These are phyloP conservation scores for Rhizopogon sp. DNA, from an alignment of 768 basidiomycete species.

Conservation along the genomic window DNA sequence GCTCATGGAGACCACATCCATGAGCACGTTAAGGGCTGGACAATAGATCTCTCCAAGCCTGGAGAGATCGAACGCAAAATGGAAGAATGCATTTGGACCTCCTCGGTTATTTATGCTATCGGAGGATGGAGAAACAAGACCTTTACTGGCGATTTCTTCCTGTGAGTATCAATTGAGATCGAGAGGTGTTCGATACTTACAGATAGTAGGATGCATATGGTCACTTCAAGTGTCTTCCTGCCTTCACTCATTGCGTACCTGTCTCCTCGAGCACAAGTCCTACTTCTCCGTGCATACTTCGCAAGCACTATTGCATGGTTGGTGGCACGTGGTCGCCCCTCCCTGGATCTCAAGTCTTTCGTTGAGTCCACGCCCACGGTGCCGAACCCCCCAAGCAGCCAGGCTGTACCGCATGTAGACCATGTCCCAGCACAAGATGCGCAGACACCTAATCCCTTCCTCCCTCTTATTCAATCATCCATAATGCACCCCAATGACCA, in stretches of 20 bases:
- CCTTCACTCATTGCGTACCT: constrained; percentile 17
- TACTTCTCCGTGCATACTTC: constrained; percentile 27
- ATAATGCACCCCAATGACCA: constrained; percentile 33
- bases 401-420: background rate
- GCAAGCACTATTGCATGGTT: constrained; percentile 19
- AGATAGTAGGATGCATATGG: constrained; percentile 23
- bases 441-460: constrained; percentile 33
- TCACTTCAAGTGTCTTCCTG: constrained; percentile 27
- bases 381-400: background rate
- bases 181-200: background rate
- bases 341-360: constrained; percentile 25
- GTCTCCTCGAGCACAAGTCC: constrained; percentile 14
- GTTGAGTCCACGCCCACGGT: constrained; percentile 8
- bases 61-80: constrained; percentile 46
- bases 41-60: constrained; percentile 28
- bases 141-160: constrained; percentile 39
- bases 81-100: constrained; percentile 58
- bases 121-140: constrained; percentile 47
- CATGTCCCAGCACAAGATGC: background rate
- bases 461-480: constrained; percentile 34
- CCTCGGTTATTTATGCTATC: constrained; percentile 47
- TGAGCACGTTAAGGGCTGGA: constrained; percentile 37
- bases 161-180: constrained; percentile 30
- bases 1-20: constrained; percentile 3
- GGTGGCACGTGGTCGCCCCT: constrained; percentile 25